Evolutionary conservation across 441 rosid species (phyloP).

Genomic region (Mallotus repandus): DNA sequence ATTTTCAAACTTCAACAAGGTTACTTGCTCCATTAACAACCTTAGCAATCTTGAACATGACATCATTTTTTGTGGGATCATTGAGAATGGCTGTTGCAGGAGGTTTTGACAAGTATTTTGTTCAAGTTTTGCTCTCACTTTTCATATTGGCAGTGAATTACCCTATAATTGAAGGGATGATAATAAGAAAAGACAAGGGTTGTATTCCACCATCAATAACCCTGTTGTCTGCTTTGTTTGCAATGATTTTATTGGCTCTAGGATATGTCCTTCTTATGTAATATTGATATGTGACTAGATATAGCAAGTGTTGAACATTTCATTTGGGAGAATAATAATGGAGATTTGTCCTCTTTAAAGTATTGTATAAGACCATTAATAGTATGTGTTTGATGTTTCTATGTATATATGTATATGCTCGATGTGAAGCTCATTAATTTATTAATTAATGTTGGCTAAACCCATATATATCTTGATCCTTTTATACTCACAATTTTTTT

Average conservation of each 20-base stretch:
- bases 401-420: too few species aligned
- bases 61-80: slow-evolving; percentile 25
- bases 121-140: slow-evolving; percentile 31
- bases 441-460: too few species aligned
- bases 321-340: not conserved
- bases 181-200: slow-evolving; percentile 40
- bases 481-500: too few species aligned
- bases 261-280: slow-evolving; percentile 21
- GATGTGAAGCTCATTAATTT: too few species aligned
- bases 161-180: slow-evolving; percentile 43
- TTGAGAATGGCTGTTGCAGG: slow-evolving; percentile 20
- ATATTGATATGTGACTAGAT: too few species aligned
- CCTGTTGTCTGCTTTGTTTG: slow-evolving; percentile 18
- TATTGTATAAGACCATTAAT: too few species aligned
- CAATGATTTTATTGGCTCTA: slow-evolving; percentile 14
- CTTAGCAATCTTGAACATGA: slow-evolving; percentile 29
- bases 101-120: slow-evolving; percentile 21
- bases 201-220: slow-evolving; percentile 32
- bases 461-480: too few species aligned
- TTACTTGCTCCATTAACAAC: slow-evolving; percentile 37
- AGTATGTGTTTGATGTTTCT: too few species aligned
- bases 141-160: slow-evolving; percentile 32
- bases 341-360: not conserved
- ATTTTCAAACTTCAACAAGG: slow-evolving; percentile 33
- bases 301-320: too few species aligned